Conservation (phyloP, 306 rosid species). For the Prosopis cineraria region DNA sequence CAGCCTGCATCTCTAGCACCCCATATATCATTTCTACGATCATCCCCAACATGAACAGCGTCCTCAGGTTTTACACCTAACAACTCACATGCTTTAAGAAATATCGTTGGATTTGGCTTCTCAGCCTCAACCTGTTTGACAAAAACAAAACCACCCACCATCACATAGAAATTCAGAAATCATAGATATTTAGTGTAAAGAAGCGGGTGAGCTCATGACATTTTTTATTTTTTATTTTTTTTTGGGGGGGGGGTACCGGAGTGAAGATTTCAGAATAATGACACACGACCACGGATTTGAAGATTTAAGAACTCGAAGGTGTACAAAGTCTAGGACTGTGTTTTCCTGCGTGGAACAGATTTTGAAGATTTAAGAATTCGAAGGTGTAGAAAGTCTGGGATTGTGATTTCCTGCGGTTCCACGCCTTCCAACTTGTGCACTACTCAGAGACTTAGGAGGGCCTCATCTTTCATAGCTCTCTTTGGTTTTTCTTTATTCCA, state of each 20-base stretch:
- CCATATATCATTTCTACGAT: conserved; percentile 94
- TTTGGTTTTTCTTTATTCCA: background rate
- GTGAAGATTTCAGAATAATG: background rate
- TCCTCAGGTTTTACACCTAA: conserved; percentile 88
- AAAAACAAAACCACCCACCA: conserved; percentile 26
- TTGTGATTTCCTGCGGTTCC: background rate
- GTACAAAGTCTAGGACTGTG: background rate
- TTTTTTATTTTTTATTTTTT: background rate
- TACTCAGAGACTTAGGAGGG: background rate
- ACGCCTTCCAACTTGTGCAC: background rate
- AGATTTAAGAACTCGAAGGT: background rate
- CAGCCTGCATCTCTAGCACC: conserved; percentile 99
- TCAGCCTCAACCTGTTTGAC: conserved; percentile 79
- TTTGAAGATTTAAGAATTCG: background rate
- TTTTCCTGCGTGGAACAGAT: background rate
- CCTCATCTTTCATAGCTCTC: background rate
- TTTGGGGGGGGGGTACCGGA: background rate
- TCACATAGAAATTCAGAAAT: conserved; percentile 28
- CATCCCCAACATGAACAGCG: conserved; percentile 94
- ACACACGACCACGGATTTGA: background rate
- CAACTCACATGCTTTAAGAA: conserved; percentile 90
- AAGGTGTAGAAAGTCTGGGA: background rate
- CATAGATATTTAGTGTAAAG: background rate
- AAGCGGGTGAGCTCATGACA: conserved; percentile 2
- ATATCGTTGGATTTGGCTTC: conserved; percentile 98